These are phyloP conservation scores for Fistulina hepatica DNA, from an alignment of 1,284 basidiomycete genomes.

Conservation along the genomic window DNA sequence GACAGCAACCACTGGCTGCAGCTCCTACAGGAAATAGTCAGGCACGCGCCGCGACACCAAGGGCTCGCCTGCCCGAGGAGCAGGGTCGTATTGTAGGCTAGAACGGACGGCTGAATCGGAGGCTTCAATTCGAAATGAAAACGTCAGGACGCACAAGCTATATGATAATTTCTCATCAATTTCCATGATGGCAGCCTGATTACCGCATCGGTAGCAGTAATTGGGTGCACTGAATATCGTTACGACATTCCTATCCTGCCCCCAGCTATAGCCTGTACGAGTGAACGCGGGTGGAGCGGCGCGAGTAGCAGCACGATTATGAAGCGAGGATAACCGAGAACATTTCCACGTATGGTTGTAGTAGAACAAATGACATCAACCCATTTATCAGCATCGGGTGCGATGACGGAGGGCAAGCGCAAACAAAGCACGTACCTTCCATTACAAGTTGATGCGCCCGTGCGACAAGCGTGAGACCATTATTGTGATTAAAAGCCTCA, in stretches of 20 bases:
- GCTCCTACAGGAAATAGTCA: constrained; percentile 96
- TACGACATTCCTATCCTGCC: constrained; percentile 98
- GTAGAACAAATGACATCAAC: constrained; percentile 6
- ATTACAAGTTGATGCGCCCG: constrained; percentile 96
- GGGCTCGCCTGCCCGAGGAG: constrained; percentile 95
- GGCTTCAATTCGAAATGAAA: constrained; percentile 6
- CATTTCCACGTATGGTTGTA: no score
- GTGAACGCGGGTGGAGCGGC: no score
- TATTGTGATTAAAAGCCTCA: constrained; percentile 98
- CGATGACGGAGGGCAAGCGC: constrained; percentile 1
- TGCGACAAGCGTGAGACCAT: constrained; percentile 93
- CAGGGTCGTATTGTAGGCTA: constrained; percentile 99
- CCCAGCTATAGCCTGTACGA: constrained; percentile 79
- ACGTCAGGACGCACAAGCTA: constrained; percentile 59
- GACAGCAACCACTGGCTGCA: no score
- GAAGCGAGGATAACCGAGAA: neutral
- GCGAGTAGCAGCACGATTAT: neutral
- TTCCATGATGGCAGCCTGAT: constrained; percentile 99
- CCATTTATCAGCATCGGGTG: constrained; percentile 2
- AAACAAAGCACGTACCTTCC: constrained; percentile 70
- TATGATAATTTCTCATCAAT: constrained; percentile 98
- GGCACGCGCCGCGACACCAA: constrained; percentile 97
- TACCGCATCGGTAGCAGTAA: constrained; percentile 99
- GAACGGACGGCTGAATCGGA: constrained; percentile 9
- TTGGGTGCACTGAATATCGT: constrained; percentile 99